phyloP scores from a whole-genome alignment of 2,329 filamentous ascomycete genomes.

The Alternaria sp. region DNA sequence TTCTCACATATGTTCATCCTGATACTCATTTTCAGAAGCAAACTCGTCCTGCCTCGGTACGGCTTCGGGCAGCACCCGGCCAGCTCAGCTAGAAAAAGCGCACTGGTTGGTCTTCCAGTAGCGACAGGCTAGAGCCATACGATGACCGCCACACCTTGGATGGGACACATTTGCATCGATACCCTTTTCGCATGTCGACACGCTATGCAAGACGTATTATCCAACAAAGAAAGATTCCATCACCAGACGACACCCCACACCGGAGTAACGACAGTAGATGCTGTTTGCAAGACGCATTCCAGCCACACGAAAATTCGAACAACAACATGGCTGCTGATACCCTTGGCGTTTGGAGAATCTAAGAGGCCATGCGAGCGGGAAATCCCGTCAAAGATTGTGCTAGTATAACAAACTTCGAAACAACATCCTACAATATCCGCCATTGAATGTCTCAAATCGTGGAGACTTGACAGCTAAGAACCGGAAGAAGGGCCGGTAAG shows the following conservation, averaged over 20 bases:
- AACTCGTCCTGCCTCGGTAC: background rate
- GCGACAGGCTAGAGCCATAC: background rate
- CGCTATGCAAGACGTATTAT: background rate
- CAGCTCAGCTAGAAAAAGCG: background rate
- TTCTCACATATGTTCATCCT: background rate
- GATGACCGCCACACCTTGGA: conserved; percentile 1
- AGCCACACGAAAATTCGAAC: background rate
- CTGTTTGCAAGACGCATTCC: background rate
- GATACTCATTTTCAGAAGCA: background rate
- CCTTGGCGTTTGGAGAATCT: background rate
- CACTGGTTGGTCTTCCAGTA: background rate
- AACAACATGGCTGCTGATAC: background rate
- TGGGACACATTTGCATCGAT: background rate
- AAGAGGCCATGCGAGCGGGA: background rate
- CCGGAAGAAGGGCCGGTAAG: background rate
- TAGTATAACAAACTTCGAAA: background rate
- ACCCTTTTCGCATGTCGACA: background rate
- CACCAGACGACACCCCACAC: background rate
- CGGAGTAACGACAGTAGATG: background rate
- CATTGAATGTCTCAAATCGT: background rate
- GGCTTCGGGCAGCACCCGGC: background rate
- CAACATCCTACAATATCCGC: background rate
- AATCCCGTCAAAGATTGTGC: background rate
- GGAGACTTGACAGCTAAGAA: background rate
- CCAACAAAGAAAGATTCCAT: background rate